Evolutionary conservation across 768 basidiomycete genomes (phyloP), one percentile per base, ranked within the genome.

Genomic region (Suillus tomentosus): DNA sequence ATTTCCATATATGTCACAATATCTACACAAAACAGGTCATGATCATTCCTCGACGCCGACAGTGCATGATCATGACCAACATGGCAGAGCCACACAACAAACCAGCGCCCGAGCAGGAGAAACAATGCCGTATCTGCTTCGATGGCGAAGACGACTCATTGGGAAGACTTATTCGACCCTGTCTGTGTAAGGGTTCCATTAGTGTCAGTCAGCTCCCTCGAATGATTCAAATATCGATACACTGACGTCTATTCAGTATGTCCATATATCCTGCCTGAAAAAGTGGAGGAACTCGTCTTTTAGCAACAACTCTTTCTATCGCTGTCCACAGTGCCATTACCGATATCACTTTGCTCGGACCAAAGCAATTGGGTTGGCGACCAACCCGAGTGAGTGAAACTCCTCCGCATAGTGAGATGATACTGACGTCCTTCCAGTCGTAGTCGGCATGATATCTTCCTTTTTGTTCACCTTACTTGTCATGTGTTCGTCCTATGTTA

Each of bases 61-160:
- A 36, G n/a, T 5, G 1, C 43, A 45, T 22, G 45, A 22, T 4
- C n/a, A 47, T 15, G 8, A 15, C 31, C 31, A 51, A 15, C 51
- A 53, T 53, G 51, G 9, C 51, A 31, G 51, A 51, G 66, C 14
- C 64, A 55, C 63, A 67, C 61, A 61, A 64, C 45, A 62, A 60
- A 17, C 55, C 37, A 40, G 17, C 17, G 14, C 34, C 43, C 24
- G 65, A 68, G 34, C 69, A 83, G 59, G 86, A 86, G 70, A 89
- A 84, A 70, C 90, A 91, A 72, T 95, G 94, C 71, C 83, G 94
- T 61, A 96, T 96, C 54, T 96, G 94, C 72, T 80, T 94, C 34
- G 89, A 90, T 45, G 88, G 90, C 5, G 74, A 78, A 13, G 88
- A 90, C 67, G 81, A 84, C 31, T 66, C 74, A 39, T 78, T 90